Evolutionary conservation across 2,329 filamentous ascomycete species (phyloP).

Genomic region (Xylaria hypoxylon): DNA sequence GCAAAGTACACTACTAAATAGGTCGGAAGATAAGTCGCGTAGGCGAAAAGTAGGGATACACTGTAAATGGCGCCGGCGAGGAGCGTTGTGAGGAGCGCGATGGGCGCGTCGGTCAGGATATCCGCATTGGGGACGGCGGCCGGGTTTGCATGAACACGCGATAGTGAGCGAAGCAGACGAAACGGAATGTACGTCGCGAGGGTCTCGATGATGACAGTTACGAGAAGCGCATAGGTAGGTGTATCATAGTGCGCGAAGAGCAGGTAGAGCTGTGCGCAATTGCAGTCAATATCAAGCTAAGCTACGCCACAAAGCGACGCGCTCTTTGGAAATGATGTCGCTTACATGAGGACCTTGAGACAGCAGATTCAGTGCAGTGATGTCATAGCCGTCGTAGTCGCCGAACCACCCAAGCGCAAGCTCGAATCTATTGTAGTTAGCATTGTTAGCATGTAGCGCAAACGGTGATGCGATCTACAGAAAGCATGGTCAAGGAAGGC

Average conservation of each 20-base stretch:
- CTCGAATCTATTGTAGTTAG: slow-evolving; percentile 67
- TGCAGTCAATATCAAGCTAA: slow-evolving; percentile 18
- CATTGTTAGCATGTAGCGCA: slow-evolving; percentile 54
- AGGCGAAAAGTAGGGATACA: slow-evolving; percentile 76
- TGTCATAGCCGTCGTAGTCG: slow-evolving; percentile 78
- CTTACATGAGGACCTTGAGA: slow-evolving; percentile 78
- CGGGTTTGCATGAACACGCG: slow-evolving; percentile 70
- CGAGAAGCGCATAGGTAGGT: slow-evolving; percentile 68
- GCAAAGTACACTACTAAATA: slow-evolving; percentile 81
- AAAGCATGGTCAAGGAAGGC: not conserved
- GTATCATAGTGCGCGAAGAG: slow-evolving; percentile 82
- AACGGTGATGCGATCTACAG: slow-evolving; percentile 5
- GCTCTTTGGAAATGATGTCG: slow-evolving; percentile 4
- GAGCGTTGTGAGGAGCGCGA: slow-evolving; percentile 73
- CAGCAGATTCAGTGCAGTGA: slow-evolving; percentile 73
- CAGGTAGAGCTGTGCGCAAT: slow-evolving; percentile 70
- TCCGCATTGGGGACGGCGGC: slow-evolving; percentile 68
- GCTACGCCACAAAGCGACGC: slow-evolving; percentile 1
- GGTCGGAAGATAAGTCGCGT: slow-evolving; percentile 76
- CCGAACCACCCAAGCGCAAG: slow-evolving; percentile 79
- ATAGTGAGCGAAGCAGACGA: slow-evolving; percentile 75
- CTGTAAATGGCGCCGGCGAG: slow-evolving; percentile 80
- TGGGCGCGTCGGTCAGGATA: slow-evolving; percentile 71
- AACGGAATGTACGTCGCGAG: slow-evolving; percentile 79
- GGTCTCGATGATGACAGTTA: slow-evolving; percentile 75